phyloP scores from a whole-genome alignment of 1,139 yeast genomes.

The Protomyces lactucae-debilis region DNA sequence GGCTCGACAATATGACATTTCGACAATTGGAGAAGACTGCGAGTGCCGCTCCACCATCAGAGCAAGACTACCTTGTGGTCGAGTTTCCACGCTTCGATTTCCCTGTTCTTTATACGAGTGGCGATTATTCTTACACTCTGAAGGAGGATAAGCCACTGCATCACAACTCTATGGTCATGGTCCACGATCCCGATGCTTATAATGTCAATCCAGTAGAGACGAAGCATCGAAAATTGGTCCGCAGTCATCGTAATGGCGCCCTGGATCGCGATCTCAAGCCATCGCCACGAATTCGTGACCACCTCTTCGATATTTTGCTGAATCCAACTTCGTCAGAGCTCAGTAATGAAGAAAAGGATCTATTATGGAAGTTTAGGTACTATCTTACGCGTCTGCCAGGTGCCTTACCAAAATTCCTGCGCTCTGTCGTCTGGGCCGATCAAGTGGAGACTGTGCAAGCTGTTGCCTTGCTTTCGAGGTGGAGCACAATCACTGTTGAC shows the following conservation, averaged over 20 bases:
- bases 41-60: slow-evolving; percentile 36
- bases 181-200: slow-evolving; percentile 62
- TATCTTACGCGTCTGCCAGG: slow-evolving; percentile 70
- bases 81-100: slow-evolving; percentile 74
- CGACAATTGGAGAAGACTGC: slow-evolving; percentile 52
- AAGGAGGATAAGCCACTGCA: slow-evolving; percentile 40
- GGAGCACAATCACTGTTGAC: slow-evolving; percentile 82
- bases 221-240: slow-evolving; percentile 76
- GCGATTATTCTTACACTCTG: slow-evolving; percentile 31
- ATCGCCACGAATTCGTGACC: slow-evolving; percentile 74
- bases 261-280: slow-evolving; percentile 85
- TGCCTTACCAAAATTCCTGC: slow-evolving; percentile 73
- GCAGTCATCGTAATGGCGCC: slow-evolving; percentile 71
- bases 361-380: slow-evolving; percentile 88
- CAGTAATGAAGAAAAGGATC: slow-evolving; percentile 75
- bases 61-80: slow-evolving; percentile 47
- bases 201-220: slow-evolving; percentile 77
- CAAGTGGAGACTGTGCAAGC: slow-evolving; percentile 75
- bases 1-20: slow-evolving; percentile 71
- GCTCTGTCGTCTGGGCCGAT: slow-evolving; percentile 85
- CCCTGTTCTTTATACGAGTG: slow-evolving; percentile 62
- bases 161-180: slow-evolving; percentile 44
- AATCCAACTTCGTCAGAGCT: slow-evolving; percentile 82
- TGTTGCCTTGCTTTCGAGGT: slow-evolving; percentile 51
- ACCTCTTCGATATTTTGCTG: slow-evolving; percentile 58